Base-by-base conservation (phyloP, 345 rosid species). In the Lagerstroemia speciosa region DNA sequence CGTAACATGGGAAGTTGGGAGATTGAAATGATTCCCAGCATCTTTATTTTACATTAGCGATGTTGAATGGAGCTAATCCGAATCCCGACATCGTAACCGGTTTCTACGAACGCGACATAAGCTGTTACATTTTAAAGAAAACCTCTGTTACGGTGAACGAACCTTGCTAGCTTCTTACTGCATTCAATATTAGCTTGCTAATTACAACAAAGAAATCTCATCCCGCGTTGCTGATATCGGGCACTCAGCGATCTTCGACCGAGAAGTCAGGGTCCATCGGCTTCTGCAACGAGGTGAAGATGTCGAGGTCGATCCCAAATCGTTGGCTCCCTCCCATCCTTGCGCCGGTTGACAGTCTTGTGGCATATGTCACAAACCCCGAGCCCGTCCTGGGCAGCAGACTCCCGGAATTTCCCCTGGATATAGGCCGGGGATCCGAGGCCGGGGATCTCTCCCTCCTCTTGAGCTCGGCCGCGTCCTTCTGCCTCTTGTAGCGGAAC, bases 221-320 rank as follows among this genome's bases (percentile, higher is more conserved):
- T 55, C 3, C 38, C 61, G 8, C 12, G 3, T 24, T 55, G 17
- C 19, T 55, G 55, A 0, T 24, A 26, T 22, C 31, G 2, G 33
- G 63, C 63, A 15, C 19, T 79, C 73, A 73, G 61, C 77, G 33
- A n/a, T 74, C 78, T 70, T 74, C 80, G 32, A 66, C 73, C 16
- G 79, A 67, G 50, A 80, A 83, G 73, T 83, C 82, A 46, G 77
- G 83, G 48, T 83, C 86, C 6, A 61, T 68, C n/a, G 86, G 83
- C 73, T 83, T 83, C 66, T 75, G 78, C 66, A 83, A 61, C 3
- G 74, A 72, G 67, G 67, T 53, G 24, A 80, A 43, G 30, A 72
- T 48, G 11, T 72, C 73, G 14, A 52, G 41, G 5, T 68, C 78
- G 46, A 38, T 27, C 34, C 78, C 72, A 34, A 41, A 40, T n/a